Conservation (phyloP, 192 early-diverging fungal genomes). For the Coemansia sp. region DNA sequence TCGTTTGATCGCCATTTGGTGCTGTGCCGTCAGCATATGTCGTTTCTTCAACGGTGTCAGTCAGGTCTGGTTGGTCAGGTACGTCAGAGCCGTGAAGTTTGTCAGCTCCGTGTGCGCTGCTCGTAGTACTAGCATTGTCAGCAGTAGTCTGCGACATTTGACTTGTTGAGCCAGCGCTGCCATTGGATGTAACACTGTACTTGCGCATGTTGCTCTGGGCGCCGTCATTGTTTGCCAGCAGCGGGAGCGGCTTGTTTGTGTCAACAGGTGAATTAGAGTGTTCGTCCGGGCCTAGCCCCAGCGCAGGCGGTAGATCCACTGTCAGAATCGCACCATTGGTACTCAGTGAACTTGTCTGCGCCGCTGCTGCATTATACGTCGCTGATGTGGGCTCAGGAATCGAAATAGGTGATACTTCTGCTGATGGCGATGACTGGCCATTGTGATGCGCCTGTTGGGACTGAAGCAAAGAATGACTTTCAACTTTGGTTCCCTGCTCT, state of each 20-base stretch:
- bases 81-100: not conserved
- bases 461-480: not conserved
- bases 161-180: not conserved
- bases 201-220: slow-evolving; percentile 3
- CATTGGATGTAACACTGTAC: slow-evolving; percentile 12
- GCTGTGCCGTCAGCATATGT: not conserved
- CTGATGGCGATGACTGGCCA: not conserved
- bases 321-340: slow-evolving; percentile 9
- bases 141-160: slow-evolving; percentile 6
- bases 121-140: slow-evolving; percentile 4
- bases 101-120: not conserved
- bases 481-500: not conserved
- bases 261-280: slow-evolving; percentile 7
- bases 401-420: slow-evolving; percentile 16
- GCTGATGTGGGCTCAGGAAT: slow-evolving; percentile 12
- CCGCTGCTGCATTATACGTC: not conserved
- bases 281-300: slow-evolving; percentile 11
- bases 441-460: not conserved
- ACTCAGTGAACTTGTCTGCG: not conserved
- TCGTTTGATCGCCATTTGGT: not conserved
- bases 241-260: slow-evolving; percentile 43
- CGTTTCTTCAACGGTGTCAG: not conserved
- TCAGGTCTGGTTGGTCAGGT: not conserved
- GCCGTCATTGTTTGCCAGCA: not conserved
- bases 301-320: slow-evolving; percentile 4